Base-by-base conservation (phyloP, 371 early-diverging fungal genomes). In the Mortierella sp. region DNA sequence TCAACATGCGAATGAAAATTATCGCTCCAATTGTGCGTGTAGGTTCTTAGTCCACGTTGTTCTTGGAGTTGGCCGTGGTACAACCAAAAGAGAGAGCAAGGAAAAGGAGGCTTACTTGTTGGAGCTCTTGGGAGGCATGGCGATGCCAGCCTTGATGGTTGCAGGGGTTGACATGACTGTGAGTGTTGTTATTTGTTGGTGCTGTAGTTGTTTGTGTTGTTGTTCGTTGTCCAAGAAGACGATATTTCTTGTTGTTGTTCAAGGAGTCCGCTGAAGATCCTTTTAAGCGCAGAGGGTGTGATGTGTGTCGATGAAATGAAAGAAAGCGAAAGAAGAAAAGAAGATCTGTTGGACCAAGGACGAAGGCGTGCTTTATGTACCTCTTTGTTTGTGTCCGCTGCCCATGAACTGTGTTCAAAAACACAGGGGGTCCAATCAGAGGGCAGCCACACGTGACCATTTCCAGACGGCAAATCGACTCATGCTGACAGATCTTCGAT, bases 91-190 rank as follows among this genome's bases (percentile, higher is more conserved):
- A 29, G 55, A 29, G 27, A 43, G 18, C 29, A 14, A 49, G 11
- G n/a, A 51, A 51, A 35, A 7, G 32, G 55, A 46, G 10, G 8
- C 78, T 74, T 86, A 86, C 86, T 86, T 86, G 80, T 82, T 65
- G 49, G 76, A 56, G 72, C 49, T 75, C 86, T 86, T 86, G 58
- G 86, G 86, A 58, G 86, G 86, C 79, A 86, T 65, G 79, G 82
- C 82, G 70, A 86, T 82, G 79, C 82, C 82, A 54, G 82, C 77
- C 78, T 86, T 86, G 71, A 86, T 79, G 79, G 86, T 86, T 70
- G 81, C 78, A 1, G 84, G 79, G 14, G 86, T 56, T 16, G 86
- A 86, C 86, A 86, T 86, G 79, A 65, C 46, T 56, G 56, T n/a
- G 54, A 35, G 35, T 65, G 60, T 75, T 32, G 51, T 46, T 32